Evolutionary conservation across 305 asterid species (phyloP), one percentile per base, ranked within the genome.

Genomic region (Plantago coronopus): DNA sequence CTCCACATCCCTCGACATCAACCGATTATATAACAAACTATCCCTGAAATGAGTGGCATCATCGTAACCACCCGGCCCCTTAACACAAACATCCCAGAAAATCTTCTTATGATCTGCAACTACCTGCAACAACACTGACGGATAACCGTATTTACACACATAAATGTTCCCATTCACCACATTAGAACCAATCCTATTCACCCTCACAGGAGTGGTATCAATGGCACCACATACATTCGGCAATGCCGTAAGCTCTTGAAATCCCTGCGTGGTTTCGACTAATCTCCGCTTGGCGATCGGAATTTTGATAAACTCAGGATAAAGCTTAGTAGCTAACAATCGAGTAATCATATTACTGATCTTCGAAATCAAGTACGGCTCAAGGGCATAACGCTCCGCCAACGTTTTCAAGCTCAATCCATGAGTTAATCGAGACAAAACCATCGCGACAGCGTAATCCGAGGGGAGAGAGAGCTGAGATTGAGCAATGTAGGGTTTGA

Each of bases 391-490:
- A 6, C 96, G 95, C 21, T 94, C 66, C 53, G 97, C 96, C 38
- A 94, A 75, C 59, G 95, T 81, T 81, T 83, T 80, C 66, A 95
- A 88, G 17, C 84, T 70, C 15, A 81, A 75, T 55, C 96, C 97
- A 61, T 89, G 96, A 58, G 85, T 67, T 46, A 93, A 86, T 45
- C 97, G 81, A 40, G 96, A 87, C 49, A 94, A 89, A 2, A 94
- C 99, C 99, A 94, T 94, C 5, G 99, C 97, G 3, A 94, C 99
- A 59, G 99, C 97, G 72, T 93, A 93, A 67, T 93, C 99, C 9
- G 99, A 89, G 0, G 99, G 99, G 5, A 93, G 80, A 19, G 96
- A 89, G 67, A 93, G 91, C 75, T 93, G 96, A 7, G 99, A 93
- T 49, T 83, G 95, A 34, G 99, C 74, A 3, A 89, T 89, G 63